Conservation (phyloP, 1,284 basidiomycete species). For the Tilletia walkeri region DNA sequence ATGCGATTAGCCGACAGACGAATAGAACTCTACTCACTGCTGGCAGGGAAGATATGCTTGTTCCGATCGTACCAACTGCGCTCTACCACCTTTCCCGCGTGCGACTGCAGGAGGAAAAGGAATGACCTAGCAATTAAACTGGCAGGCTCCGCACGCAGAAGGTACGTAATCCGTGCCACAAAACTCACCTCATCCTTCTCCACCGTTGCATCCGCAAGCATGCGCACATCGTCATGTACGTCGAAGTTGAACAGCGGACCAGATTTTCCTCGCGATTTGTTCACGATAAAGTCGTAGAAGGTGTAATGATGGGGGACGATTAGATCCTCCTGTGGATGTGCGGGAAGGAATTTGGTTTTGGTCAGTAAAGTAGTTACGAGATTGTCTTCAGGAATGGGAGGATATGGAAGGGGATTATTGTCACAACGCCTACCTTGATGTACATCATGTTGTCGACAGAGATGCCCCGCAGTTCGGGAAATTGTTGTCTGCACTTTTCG, state of each 20-base stretch:
- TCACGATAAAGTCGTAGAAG: constrained; percentile 97
- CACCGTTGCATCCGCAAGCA: constrained; percentile 89
- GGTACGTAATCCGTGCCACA: not conserved
- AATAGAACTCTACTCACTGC: constrained; percentile 26
- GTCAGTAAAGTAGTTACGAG: too few relatives aligned
- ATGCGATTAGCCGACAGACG: not conserved
- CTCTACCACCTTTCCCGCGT: constrained; percentile 96
- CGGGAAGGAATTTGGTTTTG: too few relatives aligned
- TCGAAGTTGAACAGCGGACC: constrained; percentile 98
- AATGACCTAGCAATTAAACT: too few relatives aligned
- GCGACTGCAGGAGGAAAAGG: constrained; percentile 61
- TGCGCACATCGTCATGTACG: constrained; percentile 93
- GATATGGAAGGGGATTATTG: constrained; percentile 15
- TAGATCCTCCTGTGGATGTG: constrained; percentile 35
- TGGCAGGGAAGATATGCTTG: constrained; percentile 94
- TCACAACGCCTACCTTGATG: constrained; percentile 70
- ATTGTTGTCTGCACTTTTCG: constrained; percentile 86
- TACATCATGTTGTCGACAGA: constrained; percentile 98
- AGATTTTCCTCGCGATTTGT: constrained; percentile 96
- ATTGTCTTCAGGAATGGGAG: too few relatives aligned
- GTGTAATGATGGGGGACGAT: constrained; percentile 75
- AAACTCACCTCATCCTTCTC: constrained; percentile 79
- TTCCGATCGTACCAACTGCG: constrained; percentile 92
- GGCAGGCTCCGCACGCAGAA: too few relatives aligned
- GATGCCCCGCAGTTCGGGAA: constrained; percentile 83